Conservation (phyloP, 495 filamentous ascomycete species). For the Bryoglossum gracile region DNA sequence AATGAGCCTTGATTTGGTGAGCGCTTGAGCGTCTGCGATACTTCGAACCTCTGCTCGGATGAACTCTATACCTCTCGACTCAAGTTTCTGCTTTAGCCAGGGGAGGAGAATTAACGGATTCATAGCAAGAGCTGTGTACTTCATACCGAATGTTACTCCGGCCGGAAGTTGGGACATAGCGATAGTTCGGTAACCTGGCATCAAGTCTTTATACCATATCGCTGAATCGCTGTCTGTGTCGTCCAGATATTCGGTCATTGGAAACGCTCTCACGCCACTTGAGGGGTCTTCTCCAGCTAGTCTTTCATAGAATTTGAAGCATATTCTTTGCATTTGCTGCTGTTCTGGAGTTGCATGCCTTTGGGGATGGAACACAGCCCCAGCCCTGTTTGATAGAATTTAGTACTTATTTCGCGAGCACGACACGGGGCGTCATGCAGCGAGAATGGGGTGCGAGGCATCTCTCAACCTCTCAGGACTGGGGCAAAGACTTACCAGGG, state of each 20-base stretch:
- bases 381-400: slow-evolving; percentile 16
- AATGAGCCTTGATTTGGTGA: slow-evolving; percentile 6
- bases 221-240: slow-evolving; percentile 1
- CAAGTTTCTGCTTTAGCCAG: slow-evolving; percentile 24
- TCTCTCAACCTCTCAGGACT: too few species aligned
- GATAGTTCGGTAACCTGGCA: slow-evolving; percentile 17
- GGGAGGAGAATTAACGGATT: slow-evolving; percentile 27
- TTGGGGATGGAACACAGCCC: slow-evolving; percentile 25
- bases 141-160: slow-evolving; percentile 16
- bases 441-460: too few species aligned
- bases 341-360: background rate
- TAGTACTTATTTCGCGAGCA: too few species aligned
- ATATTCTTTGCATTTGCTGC: slow-evolving; percentile 20
- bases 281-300: slow-evolving; percentile 13
- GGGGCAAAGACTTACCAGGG: slow-evolving; percentile 18
- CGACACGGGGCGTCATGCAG: too few species aligned
- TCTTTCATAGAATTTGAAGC: slow-evolving; percentile 17
- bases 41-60: slow-evolving; percentile 15
- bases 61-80: slow-evolving; percentile 26
- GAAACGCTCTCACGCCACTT: slow-evolving; percentile 17
- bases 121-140: slow-evolving; percentile 25
- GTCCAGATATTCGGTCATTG: slow-evolving; percentile 23
- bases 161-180: slow-evolving; percentile 14
- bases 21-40: slow-evolving; percentile 18
- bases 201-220: slow-evolving; percentile 18